A percentile compares a stretch with the other conserved stretches of the same genome.
phyloP scores from a whole-genome alignment of 148 eudicot genomes.

The Dysphania ambrosioides region DNA sequence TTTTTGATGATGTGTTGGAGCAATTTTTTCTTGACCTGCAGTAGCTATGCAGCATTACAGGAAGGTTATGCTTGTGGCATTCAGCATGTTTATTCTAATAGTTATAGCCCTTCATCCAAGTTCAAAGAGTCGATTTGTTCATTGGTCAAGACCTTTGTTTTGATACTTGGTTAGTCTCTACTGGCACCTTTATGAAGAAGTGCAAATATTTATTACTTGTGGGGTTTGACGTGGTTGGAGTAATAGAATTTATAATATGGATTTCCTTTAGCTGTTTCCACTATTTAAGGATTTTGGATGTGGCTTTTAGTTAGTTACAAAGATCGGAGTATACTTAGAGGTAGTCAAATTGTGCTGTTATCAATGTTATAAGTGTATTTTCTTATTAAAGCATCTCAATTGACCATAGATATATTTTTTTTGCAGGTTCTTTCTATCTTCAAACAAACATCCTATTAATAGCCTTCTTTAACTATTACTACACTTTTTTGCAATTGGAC shows the following conservation, averaged over 20 bases:
- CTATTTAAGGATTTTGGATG: too few species aligned
- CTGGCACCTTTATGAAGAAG: background rate
- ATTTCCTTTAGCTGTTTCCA: background rate
- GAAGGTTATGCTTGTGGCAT: background rate
- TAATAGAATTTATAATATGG: background rate
- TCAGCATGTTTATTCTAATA: too few species aligned
- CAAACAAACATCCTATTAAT: slow-evolving; percentile 84
- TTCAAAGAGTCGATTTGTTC: too few species aligned
- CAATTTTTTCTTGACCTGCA: too few species aligned
- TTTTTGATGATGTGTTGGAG: too few species aligned
- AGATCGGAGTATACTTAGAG: background rate
- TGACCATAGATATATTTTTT: background rate
- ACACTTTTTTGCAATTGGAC: slow-evolving; percentile 93
- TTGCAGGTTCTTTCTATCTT: slow-evolving; percentile 72
- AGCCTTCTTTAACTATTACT: slow-evolving; percentile 96
- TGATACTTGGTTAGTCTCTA: background rate
- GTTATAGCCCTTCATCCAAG: too few species aligned
- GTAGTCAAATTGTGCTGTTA: background rate
- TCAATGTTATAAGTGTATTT: background rate
- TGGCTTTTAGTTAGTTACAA: background rate
- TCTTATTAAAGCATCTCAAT: background rate
- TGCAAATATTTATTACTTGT: background rate
- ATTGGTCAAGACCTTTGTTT: background rate
- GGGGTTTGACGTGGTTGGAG: background rate
- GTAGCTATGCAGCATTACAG: too few species aligned